A percentile compares a stretch with the other conserved stretches of the same genome.
Conservation (phyloP, 2,329 filamentous ascomycete genomes). For the Aspergillus sp. region DNA sequence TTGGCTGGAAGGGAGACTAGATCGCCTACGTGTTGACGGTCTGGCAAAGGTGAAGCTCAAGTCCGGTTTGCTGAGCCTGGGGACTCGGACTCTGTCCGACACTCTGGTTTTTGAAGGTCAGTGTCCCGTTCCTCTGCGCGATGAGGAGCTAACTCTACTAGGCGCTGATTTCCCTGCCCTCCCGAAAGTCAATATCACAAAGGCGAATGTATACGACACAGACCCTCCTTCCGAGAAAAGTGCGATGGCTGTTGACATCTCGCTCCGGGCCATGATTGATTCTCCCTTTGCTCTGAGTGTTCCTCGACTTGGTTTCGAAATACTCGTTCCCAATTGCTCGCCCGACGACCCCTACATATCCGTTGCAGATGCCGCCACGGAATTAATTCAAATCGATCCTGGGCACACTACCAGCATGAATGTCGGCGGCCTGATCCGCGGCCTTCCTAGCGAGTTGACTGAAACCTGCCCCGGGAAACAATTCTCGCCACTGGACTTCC, state of each 20-base stretch:
- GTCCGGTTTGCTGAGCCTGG: constrained; percentile 70
- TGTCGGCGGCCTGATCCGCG: constrained; percentile 60
- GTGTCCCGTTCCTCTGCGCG: too few relatives aligned
- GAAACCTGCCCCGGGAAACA: constrained; percentile 64
- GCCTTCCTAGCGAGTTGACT: constrained; percentile 65
- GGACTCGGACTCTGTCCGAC: constrained; percentile 65
- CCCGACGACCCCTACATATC: constrained; percentile 62
- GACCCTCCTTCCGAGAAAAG: constrained; percentile 44
- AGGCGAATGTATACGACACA: constrained; percentile 68
- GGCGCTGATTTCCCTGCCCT: constrained; percentile 61
- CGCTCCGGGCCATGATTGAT: constrained; percentile 61
- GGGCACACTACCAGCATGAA: constrained; percentile 58
- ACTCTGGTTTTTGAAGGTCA: constrained; percentile 74
- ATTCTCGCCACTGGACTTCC: constrained; percentile 72
- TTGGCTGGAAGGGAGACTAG: constrained; percentile 72
- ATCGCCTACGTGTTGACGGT: constrained; percentile 60
- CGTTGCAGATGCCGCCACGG: constrained; percentile 66
- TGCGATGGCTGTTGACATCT: constrained; percentile 72
- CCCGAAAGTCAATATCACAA: constrained; percentile 73
- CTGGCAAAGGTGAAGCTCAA: constrained; percentile 64
- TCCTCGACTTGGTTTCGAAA: constrained; percentile 72
- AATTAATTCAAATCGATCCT: constrained; percentile 57
- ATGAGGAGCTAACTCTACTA: too few relatives aligned
- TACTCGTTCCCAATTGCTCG: constrained; percentile 74
- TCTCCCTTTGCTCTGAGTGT: constrained; percentile 70